Conservation (phyloP, 148 eudicot species). For the Vaccinium myrtillus region DNA sequence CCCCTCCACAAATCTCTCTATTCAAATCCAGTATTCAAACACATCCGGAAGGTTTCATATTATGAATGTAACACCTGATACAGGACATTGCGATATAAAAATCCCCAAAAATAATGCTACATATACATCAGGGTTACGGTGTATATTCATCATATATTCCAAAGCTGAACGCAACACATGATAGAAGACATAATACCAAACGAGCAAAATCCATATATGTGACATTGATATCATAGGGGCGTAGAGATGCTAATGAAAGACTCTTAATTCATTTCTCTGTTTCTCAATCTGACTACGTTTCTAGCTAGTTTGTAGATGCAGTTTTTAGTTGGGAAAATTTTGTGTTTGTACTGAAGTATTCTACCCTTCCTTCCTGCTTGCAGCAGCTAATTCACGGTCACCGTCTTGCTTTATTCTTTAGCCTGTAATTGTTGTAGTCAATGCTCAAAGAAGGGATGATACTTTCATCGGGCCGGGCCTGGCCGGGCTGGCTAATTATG, state of each 20-base stretch:
- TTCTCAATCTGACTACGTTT: too few species aligned
- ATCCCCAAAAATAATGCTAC: too few species aligned
- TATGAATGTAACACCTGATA: not conserved
- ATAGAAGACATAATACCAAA: too few species aligned
- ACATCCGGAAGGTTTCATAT: not conserved
- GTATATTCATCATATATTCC: too few species aligned
- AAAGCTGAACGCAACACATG: too few species aligned
- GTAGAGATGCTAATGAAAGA: too few species aligned
- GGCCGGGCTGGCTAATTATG: not conserved
- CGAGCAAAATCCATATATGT: too few species aligned
- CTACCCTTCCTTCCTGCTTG: conserved; percentile 1
- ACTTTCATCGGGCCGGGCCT: not conserved
- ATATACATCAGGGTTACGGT: too few species aligned
- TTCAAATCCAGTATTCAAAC: not conserved
- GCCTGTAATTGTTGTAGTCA: not conserved
- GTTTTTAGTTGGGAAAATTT: not conserved
- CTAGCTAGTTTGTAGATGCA: not conserved
- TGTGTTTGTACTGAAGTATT: not conserved
- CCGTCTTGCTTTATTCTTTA: conserved; percentile 28
- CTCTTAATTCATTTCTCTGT: too few species aligned
- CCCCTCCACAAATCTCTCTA: not conserved
- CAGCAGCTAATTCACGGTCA: conserved; percentile 18
- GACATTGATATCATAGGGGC: too few species aligned
- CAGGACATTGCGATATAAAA: not conserved
- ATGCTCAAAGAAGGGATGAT: not conserved